Base-by-base conservation (phyloP, 306 rosid genomes). In the Arachis hypogaea region DNA sequence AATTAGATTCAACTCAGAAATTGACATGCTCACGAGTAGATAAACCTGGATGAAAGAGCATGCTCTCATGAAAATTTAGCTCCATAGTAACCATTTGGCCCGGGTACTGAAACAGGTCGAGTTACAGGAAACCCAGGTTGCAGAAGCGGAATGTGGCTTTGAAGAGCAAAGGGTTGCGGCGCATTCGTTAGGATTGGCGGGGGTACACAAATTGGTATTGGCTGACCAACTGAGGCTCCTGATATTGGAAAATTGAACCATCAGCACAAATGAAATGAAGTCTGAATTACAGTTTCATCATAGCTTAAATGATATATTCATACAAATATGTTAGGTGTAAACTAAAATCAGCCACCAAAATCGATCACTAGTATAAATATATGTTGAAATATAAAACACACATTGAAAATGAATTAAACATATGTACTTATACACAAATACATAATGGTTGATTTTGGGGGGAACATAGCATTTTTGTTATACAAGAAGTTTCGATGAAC, bases 111-210 rank as follows among this genome's bases (percentile, higher is more conserved):
- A 77, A 82, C 79, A 28, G 87, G 88, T 65, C 84, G 84, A 38
- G 79, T 73, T 41, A 82, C 66, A 28, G 84, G 88, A 74, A 79
- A 83, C 70, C 84, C 55, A 33, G 88, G 86, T 73, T 87, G 98
- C 86, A 85, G 61, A 82, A 79, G 47, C 29, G 88, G 96, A 55
- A 82, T 63, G 82, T 74, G 87, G 79, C 69, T 85, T 60, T 89
- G 98, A 81, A 84, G 68, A 9, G 85, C 77, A 74, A 80, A 87
- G 56, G 87, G 84, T 47, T 86, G 98, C 65, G 83, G 93, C 56
- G 80, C 85, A 52, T 68, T 64, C 47, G 88, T 66, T 77, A 88
- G 36, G 66, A 80, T 79, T 7, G 91, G 85, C 0, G 83, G 87
- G 63, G 95, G 90, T 68, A 81, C 84, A 50, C 84, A 82, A 30